phyloP scores from a whole-genome alignment of 2,329 filamentous ascomycete species.

The Paecilomyces dactylethromorphus region DNA sequence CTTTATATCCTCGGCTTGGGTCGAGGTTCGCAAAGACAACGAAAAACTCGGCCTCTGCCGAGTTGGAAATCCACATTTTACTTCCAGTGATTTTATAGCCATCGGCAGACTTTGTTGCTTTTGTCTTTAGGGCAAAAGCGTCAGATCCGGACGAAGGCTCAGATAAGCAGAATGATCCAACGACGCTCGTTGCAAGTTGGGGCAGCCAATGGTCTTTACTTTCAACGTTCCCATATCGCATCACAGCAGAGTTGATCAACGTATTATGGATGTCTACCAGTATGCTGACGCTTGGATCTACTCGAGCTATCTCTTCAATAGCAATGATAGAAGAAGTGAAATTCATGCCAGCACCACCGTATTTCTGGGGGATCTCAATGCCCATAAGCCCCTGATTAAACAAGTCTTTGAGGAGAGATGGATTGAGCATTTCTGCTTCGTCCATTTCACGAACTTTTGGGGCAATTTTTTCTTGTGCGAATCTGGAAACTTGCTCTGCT shows the following conservation, averaged over 20 bases:
- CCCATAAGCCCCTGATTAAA: slow-evolving; percentile 98
- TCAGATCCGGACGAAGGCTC: slow-evolving; percentile 92
- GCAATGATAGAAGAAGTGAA: slow-evolving; percentile 94
- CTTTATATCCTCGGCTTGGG: slow-evolving; percentile 87
- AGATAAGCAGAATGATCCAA: slow-evolving; percentile 85
- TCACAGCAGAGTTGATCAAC: slow-evolving; percentile 83
- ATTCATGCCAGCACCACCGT: slow-evolving; percentile 95
- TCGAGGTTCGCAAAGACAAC: slow-evolving; percentile 97
- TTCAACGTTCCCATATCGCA: slow-evolving; percentile 74
- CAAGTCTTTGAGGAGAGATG: slow-evolving; percentile 76
- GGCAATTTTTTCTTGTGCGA: slow-evolving; percentile 79
- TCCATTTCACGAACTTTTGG: slow-evolving; percentile 97
- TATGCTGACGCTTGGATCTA: no score
- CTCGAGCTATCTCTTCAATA: slow-evolving; percentile 98
- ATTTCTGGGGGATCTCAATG: slow-evolving; percentile 95
- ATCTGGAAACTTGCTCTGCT: slow-evolving; percentile 85
- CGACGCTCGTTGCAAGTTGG: slow-evolving; percentile 76
- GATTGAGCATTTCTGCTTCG: slow-evolving; percentile 91
- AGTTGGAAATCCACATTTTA: slow-evolving; percentile 99
- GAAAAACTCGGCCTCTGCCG: slow-evolving; percentile 87
- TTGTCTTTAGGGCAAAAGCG: slow-evolving; percentile 89
- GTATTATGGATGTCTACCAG: slow-evolving; percentile 99
- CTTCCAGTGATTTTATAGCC: slow-evolving; percentile 83
- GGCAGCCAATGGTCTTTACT: slow-evolving; percentile 83
- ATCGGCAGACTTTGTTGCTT: slow-evolving; percentile 72